Base-by-base conservation (phyloP, 805 yeast species). In the Metschnikowia cubensis region DNA sequence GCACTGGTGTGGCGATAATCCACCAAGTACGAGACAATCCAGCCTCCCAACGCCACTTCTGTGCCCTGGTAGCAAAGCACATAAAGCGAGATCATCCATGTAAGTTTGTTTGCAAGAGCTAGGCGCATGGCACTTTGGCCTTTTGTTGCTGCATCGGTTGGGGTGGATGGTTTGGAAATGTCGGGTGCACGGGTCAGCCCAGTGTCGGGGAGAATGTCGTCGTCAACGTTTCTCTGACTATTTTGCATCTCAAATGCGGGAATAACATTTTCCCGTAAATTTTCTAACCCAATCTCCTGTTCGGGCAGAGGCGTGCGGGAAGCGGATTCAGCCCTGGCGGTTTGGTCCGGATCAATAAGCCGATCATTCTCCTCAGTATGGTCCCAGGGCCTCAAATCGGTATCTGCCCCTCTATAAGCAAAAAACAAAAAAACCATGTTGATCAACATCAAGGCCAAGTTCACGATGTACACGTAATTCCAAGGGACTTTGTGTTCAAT, bases 21-120 rank as follows among this genome's bases (percentile, higher is more conserved):
- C 21, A 60, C 51, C 41, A 61, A 54, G 38, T 57, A 61, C 18
- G 65, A 54, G 15, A 61, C 62, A n/a, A 58, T 56, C 64, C 65
- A 61, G 20, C 64, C 64, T 18, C 63, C 64, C 39, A 61, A 42
- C 11, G 59, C 50, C 1, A 60, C 63, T 43, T 61, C 64, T 8
- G 52, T 50, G 2, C 65, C 65, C 47, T 60, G 61, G 50, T 61
- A 61, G 41, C 50, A 55, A 14, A 61, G 43, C 5, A 53, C 51
- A 42, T 57, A 61, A n/a, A 60, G 38, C 1, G 62, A 50, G 22
- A 48, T 51, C 35, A 57, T 37, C 65, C 65, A 61, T 3, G 64
- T 61, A 42, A 59, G 38, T 15, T 34, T 42, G 47, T 52, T 59
- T 36, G 39, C 41, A 44, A 60, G 49, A 1, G 65, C 65, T 18